Percentiles rank a stretch among this genome's conserved stretches.
These are phyloP conservation scores for Dillenia turbinata DNA, from an alignment of 164 flowering plant species.

Conservation along the genomic window DNA sequence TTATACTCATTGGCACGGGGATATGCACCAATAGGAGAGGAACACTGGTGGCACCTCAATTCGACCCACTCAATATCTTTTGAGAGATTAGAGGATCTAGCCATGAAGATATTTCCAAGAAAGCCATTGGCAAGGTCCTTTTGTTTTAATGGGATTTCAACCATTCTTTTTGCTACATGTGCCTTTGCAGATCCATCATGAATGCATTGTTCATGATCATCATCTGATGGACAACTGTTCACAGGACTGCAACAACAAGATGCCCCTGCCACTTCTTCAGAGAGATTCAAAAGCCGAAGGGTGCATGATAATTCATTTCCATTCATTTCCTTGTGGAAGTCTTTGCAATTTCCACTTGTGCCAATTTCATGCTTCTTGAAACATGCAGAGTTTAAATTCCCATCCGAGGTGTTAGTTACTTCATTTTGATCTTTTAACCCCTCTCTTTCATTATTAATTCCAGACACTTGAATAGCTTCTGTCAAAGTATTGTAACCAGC, in stretches of 20 bases:
- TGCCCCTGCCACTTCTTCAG: conserved; percentile 15
- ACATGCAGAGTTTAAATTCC: conserved; percentile 6
- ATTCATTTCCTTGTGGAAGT: conserved; percentile 4
- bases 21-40: conserved; percentile 68
- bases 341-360: conserved; percentile 5
- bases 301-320: conserved; percentile 14
- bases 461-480: conserved; percentile 13
- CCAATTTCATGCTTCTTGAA: conserved; percentile 7
- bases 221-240: conserved; percentile 1
- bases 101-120: conserved; percentile 77
- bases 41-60: conserved; percentile 61
- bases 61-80: conserved; percentile 65
- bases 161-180: conserved; percentile 10
- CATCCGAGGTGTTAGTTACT: conserved; percentile 5
- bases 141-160: conserved; percentile 32
- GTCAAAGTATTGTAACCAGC: conserved; percentile 6
- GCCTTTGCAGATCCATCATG: conserved; percentile 17
- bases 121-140: conserved; percentile 54
- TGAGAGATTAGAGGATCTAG: conserved; percentile 52
- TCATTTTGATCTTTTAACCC: conserved; percentile 7
- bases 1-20: conserved; percentile 33
- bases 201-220: conserved; percentile 18
- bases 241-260: conserved; percentile 27
- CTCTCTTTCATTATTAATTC: conserved; percentile 4
- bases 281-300: conserved; percentile 7